A percentile compares a stretch with the other conserved stretches of the same genome.
phyloP scores from a whole-genome alignment of 2,329 filamentous ascomycete genomes.

The Apiospora sp. region DNA sequence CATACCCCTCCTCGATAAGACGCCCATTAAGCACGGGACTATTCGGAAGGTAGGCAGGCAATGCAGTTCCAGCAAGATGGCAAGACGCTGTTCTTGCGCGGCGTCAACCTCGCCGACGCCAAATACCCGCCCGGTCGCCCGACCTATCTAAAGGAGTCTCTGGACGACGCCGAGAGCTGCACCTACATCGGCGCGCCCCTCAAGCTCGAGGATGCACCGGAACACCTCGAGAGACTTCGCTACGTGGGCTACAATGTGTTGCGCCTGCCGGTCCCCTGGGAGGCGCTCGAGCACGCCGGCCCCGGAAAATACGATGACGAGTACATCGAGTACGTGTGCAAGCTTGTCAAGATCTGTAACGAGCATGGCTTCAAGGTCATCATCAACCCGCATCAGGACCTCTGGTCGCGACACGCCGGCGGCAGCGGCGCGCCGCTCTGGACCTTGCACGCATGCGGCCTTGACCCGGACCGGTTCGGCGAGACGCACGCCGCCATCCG shows the following conservation, averaged over 20 bases:
- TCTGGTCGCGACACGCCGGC: conserved; percentile 37
- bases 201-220: conserved; percentile 30
- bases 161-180: conserved; percentile 29
- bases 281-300: conserved; percentile 35
- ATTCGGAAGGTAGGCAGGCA: conserved; percentile 2
- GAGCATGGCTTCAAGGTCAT: conserved; percentile 34
- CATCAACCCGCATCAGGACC: conserved; percentile 38
- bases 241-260: conserved; percentile 35
- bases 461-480: conserved; percentile 34
- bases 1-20: background rate
- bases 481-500: conserved; percentile 36
- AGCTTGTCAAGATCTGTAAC: conserved; percentile 32
- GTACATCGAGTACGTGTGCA: conserved; percentile 33
- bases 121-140: conserved; percentile 33
- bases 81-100: conserved; percentile 34
- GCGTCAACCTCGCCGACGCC: conserved; percentile 36
- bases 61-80: conserved; percentile 31
- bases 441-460: conserved; percentile 37
- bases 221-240: conserved; percentile 32
- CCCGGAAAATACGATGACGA: conserved; percentile 36
- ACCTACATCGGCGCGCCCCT: conserved; percentile 32
- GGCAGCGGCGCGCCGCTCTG: conserved; percentile 37
- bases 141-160: conserved; percentile 31
- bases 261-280: conserved; percentile 35
- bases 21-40: background rate